Conservation (phyloP, 2,329 filamentous ascomycete species). For the Stenocarpella maydis region DNA sequence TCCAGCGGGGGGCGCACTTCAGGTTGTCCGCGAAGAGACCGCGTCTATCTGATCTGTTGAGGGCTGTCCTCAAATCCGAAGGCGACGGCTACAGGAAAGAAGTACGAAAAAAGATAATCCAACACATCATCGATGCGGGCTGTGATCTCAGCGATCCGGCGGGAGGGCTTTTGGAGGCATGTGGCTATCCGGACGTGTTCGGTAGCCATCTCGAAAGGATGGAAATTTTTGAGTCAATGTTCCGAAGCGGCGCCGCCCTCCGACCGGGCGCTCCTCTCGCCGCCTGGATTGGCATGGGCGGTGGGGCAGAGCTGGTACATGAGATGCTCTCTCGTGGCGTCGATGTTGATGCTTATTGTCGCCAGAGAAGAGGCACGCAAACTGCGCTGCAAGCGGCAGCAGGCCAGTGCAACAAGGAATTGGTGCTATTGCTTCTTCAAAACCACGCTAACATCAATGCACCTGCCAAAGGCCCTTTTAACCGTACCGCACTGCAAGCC, state of each 20-base stretch:
- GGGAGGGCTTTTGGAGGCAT: background rate
- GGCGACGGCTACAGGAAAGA: accelerated
- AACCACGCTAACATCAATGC: background rate
- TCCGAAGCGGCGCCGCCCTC: background rate
- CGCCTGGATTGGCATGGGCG: background rate
- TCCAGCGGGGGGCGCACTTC: background rate
- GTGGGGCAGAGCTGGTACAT: background rate
- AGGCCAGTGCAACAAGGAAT: background rate
- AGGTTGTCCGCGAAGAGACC: background rate
- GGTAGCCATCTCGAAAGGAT: too few species aligned
- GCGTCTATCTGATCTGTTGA: background rate
- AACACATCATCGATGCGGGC: background rate
- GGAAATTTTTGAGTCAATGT: background rate
- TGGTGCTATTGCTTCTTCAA: background rate
- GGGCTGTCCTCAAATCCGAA: background rate
- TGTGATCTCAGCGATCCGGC: background rate
- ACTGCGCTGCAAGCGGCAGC: background rate
- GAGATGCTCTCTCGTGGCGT: background rate
- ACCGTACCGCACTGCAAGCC: background rate
- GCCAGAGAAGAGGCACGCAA: accelerated
- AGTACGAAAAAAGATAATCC: background rate
- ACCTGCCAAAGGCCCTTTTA: background rate
- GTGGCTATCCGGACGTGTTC: background rate
- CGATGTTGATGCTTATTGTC: background rate
- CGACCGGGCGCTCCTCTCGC: background rate